These are phyloP conservation scores for Penicillium sp. DNA, from an alignment of 2,329 filamentous ascomycete genomes.

Conservation along the genomic window DNA sequence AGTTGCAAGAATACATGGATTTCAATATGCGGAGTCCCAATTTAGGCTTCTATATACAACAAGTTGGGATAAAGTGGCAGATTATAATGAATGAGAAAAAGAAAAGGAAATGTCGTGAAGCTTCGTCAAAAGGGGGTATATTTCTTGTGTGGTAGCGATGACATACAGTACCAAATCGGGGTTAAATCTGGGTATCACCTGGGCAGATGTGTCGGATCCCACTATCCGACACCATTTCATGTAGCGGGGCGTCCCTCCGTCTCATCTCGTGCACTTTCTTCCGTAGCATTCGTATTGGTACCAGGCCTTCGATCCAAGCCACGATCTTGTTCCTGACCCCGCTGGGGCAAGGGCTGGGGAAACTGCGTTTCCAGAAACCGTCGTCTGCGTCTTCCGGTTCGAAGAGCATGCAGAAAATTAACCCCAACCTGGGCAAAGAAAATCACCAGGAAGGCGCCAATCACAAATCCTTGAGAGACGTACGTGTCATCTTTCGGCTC, in stretches of 20 bases:
- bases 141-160: neutral
- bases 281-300: neutral
- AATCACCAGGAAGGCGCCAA: conserved; percentile 30
- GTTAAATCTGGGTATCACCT: neutral
- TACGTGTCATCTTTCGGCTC: conserved; percentile 19
- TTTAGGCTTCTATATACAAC: neutral
- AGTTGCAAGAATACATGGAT: too few species aligned
- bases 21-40: neutral
- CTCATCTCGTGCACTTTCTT: neutral
- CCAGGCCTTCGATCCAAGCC: neutral
- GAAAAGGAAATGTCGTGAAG: neutral
- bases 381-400: conserved; percentile 21
- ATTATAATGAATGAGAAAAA: neutral
- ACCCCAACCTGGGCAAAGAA: conserved; percentile 29
- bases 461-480: conserved; percentile 31
- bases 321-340: conserved; percentile 1
- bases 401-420: conserved; percentile 28
- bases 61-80: neutral
- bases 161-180: neutral
- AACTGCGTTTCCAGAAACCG: conserved; percentile 21
- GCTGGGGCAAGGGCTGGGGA: conserved; percentile 21
- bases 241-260: conserved; percentile 1
- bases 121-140: conserved; percentile 1
- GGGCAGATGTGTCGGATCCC: neutral
- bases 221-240: neutral